Base-by-base conservation (phyloP, 2,329 filamentous ascomycete genomes). In the Pyrenophora seminiperda region DNA sequence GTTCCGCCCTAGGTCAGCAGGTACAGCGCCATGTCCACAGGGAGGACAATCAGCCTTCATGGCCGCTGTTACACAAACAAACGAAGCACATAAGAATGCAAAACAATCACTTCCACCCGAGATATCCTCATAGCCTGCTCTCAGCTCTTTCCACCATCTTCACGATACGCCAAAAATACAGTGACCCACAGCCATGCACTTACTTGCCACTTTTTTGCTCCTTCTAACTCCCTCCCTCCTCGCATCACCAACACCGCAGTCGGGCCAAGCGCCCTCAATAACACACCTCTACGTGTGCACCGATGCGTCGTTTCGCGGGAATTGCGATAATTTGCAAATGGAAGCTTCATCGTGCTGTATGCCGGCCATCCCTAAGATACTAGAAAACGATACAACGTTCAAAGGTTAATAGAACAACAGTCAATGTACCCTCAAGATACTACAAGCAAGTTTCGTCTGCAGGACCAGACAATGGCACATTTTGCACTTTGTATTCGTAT, bases 401-500 rank as follows among this genome's bases (percentile, higher is more conserved):
- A 27, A 9, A 10, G 2, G 2, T 10, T 27, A 4, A 27, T 4
- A 5, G 9, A 10, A 27, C 10, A 11, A 10, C 18, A 61, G 59
- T 58, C 31, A 61, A 61, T 27, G 33, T 59, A 10, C 18, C 32
- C 6, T 19, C 38, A 6, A 31, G 31, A 7, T 63, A 41, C n/a
- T 47, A 52, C n/a, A 29, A 57, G 2, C 57, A 56, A 10, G 54
- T 61, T 7, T 61, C 58, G 3, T 61, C 59, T 13, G 42, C 57
- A 7, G 62, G 63, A 2, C 62, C 59, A 5, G 59, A 64, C 14
- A 47, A 62, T 2, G 61, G 56, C 7, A 59, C 58, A 3, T 65
- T 65, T 41, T 65, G 62, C 38, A 56, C 54, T 14, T 19, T 61
- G 34, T 63, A 58, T 38, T 56, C 59, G 59, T 65, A 47, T 29